phyloP scores from a whole-genome alignment of 257 asterid species.

The Handroanthus guayacan region DNA sequence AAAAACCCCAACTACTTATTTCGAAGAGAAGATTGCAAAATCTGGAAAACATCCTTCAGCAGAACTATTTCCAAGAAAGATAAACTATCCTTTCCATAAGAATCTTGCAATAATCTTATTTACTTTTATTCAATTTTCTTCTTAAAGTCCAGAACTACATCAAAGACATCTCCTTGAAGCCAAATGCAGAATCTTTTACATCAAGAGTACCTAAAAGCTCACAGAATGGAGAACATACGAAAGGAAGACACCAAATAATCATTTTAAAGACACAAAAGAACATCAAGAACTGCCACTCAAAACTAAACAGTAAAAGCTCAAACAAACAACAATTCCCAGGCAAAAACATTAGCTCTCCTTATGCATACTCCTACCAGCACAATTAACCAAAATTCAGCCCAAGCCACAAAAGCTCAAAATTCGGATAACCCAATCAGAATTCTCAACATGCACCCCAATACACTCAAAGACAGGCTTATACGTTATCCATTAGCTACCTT shows the following conservation, averaged over 20 bases:
- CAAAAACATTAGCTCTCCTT: neutral
- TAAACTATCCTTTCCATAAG: neutral
- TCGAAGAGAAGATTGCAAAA: neutral
- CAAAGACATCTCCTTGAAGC: neutral
- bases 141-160: neutral
- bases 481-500: slow-evolving; percentile 45
- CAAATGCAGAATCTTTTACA: neutral
- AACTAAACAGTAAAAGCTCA: slow-evolving; percentile 9
- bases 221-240: neutral
- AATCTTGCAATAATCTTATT: neutral
- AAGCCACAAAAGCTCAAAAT: neutral
- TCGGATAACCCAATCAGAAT: neutral
- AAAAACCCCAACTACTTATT: neutral
- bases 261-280: neutral
- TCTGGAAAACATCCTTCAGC: neutral
- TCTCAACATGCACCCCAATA: slow-evolving; percentile 4
- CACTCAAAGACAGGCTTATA: neutral
- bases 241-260: neutral
- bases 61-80: slow-evolving; percentile 1
- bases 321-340: neutral
- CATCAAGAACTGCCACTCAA: neutral
- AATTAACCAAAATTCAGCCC: slow-evolving; percentile 30
- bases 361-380: slow-evolving; percentile 17
- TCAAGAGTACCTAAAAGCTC: neutral
- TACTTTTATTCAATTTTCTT: slow-evolving; percentile 1